Evolutionary conservation across 164 flowering plant species (phyloP), one percentile per base, ranked within the genome.

Genomic region (Vitis rotundifolia): DNA sequence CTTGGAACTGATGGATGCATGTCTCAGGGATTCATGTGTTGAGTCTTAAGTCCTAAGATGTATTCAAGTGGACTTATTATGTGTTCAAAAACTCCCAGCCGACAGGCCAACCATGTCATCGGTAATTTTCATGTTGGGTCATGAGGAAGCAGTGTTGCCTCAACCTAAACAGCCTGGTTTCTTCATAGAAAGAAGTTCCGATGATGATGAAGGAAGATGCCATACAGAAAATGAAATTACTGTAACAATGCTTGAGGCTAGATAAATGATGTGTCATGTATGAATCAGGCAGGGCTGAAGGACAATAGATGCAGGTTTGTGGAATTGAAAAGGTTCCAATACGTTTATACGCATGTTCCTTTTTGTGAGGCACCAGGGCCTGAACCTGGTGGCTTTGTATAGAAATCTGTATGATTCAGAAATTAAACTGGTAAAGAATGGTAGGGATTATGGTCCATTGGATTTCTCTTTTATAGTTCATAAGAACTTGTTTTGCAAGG

Each of bases 31-130:
- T 2, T 58, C 78, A 31, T 67, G 14, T 16, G 5, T 57, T 8
- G 15, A 15, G 9, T 11, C 63, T 5, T 74, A 84, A 77, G 68
- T 82, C 2, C 0, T 67, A 3, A 72, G 78, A 63, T 82, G 81
- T 56, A 76, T 84, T 3, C 83, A 80, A 7, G 61, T 78, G 0
- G 84, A 78, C 0, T 68, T 81, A 0, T 48, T 81, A 16, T 81
- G 82, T 48, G 84, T 78, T 4, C 82, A 82, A 54, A 60, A 68
- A 15, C 49, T 15, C 1, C 69, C 76, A 2, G 77, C 73, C 22
- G 82, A 80, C 57, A 71, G 79, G 49, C 82, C 78, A 22, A 76
- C 56, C n/a, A 81, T 78, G 70, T 62, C 76, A 3, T 16, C 75
- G 2, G 82, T 78, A 28, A 59, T 78, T 7, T 59, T 68, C 9